phyloP scores from a whole-genome alignment of 495 filamentous ascomycete genomes.

The Neurospora sp. region DNA sequence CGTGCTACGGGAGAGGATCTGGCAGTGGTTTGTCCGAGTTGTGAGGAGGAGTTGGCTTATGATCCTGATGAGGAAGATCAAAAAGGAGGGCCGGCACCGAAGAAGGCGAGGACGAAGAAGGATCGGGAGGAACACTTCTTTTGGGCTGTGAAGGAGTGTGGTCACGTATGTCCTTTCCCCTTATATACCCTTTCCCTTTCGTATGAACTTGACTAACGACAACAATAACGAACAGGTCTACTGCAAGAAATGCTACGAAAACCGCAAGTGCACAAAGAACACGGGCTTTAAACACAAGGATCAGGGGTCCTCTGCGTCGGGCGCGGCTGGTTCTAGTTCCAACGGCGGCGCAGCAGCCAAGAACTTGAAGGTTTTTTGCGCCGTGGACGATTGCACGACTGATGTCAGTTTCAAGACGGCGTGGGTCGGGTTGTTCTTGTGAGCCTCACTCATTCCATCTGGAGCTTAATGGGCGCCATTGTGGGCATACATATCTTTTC shows the following conservation, averaged over 20 bases:
- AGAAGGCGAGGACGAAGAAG: conserved; percentile 29
- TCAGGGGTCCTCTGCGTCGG: not conserved
- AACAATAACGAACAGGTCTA: conserved; percentile 26
- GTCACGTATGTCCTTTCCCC: conserved; percentile 28
- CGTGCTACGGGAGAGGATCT: conserved; percentile 31
- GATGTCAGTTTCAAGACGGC: conserved; percentile 16
- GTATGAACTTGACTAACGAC: not conserved
- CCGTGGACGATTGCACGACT: conserved; percentile 31
- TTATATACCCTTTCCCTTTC: not conserved
- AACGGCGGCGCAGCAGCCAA: not conserved
- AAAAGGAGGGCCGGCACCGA: conserved; percentile 13
- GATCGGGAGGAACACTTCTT: conserved; percentile 38
- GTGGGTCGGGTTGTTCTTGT: not conserved
- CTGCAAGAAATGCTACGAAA: conserved; percentile 35
- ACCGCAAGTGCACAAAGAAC: conserved; percentile 18
- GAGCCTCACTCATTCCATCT: not conserved
- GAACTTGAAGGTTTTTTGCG: conserved; percentile 21
- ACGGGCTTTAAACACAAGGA: conserved; percentile 6
- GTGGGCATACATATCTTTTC: too few species aligned
- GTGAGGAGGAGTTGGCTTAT: conserved; percentile 36
- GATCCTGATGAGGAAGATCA: conserved; percentile 23
- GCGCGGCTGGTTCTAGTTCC: conserved; percentile 7
- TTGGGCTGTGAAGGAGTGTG: conserved; percentile 40
- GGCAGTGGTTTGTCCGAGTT: conserved; percentile 33
- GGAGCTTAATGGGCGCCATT: too few species aligned